A percentile compares a stretch with the other conserved stretches of the same genome.
Conservation (phyloP, 345 rosid species). For the Camelina hispida region DNA sequence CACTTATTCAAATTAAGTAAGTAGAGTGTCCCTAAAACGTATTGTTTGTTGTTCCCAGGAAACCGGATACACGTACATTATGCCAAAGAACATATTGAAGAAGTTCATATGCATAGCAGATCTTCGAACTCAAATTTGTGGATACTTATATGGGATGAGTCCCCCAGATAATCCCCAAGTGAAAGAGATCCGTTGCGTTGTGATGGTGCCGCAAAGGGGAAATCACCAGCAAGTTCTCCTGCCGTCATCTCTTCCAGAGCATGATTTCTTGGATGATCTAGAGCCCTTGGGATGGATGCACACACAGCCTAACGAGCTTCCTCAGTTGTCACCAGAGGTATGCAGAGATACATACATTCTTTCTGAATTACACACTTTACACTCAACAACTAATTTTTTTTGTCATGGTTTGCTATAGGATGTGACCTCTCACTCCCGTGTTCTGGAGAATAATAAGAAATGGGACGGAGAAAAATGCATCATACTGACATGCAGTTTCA, state of each 20-base stretch:
- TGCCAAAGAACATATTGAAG: slow-evolving; percentile 94
- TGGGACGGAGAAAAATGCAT: slow-evolving; percentile 96
- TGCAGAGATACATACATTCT: too few species aligned
- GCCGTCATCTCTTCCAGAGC: slow-evolving; percentile 85
- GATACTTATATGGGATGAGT: slow-evolving; percentile 87
- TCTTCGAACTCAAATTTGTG: slow-evolving; percentile 81
- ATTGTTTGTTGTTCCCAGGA: slow-evolving; percentile 35
- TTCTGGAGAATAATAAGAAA: slow-evolving; percentile 82
- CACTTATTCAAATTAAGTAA: too few species aligned
- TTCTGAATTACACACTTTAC: too few species aligned
- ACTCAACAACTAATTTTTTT: too few species aligned
- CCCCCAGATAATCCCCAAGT: slow-evolving; percentile 91
- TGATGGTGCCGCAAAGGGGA: slow-evolving; percentile 88
- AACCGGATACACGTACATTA: slow-evolving; percentile 85
- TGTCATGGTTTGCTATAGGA: slow-evolving; percentile 41
- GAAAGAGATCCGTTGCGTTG: slow-evolving; percentile 87
- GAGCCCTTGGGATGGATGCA: slow-evolving; percentile 99
- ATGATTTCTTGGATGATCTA: slow-evolving; percentile 80
- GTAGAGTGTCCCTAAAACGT: too few species aligned
- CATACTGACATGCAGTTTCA: slow-evolving; percentile 90
- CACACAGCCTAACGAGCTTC: slow-evolving; percentile 94
- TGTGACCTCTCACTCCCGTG: slow-evolving; percentile 70
- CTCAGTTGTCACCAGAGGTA: slow-evolving; percentile 77
- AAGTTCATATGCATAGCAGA: slow-evolving; percentile 90
- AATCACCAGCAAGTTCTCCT: slow-evolving; percentile 82